Evolutionary conservation across 208 protist species (phyloP), one percentile per base, ranked within the genome.

Genomic region (Paratrypanosoma confusum): DNA sequence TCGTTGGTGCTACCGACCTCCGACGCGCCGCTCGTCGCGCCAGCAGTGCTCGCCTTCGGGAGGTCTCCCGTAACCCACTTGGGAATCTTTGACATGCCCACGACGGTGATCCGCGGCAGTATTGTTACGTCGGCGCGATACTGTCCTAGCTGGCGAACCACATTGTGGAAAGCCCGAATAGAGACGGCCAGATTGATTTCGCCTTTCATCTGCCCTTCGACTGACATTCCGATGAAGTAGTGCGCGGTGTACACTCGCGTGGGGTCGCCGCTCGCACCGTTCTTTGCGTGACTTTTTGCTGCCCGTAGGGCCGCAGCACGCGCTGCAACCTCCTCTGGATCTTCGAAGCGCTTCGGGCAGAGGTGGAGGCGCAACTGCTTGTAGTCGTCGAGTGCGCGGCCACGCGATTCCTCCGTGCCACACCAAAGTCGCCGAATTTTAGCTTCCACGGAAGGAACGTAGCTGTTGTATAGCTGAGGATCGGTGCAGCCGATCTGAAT

Each of bases 191-290:
- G 59, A 46, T 85, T 70, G 39, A 91, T 80, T 28, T 61, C 69
- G 5, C 51, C 57, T 2, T 63, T 58, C 14, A 79, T 45, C 29
- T 39, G 70, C 32, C 52, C 39, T 44, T 87, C 75, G 8, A 88
- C 82, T 7, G 66, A 73, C 66, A 91, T 82, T 24, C 78, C 82
- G 47, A 91, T 80, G 57, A 72, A 85, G 62, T 91, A 91, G 39
- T 88, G 63, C 36, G 75, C 75, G 25, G 66, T 83, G 50, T 63
- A 71, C 44, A 37, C 51, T 8, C 10, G 11, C 11, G n/a, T n/a
- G n/a, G n/a, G n/a, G n/a, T n/a, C n/a, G n/a, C n/a, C n/a, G n/a
- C n/a, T n/a, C n/a, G n/a, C n/a, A n/a, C n/a, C n/a, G n/a, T n/a
- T n/a, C n/a, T n/a, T n/a, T n/a, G 55, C 5, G 31, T 3, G 26